phyloP scores from a whole-genome alignment of 352 stramenopile genomes.

The Blastocystis hominis region DNA sequence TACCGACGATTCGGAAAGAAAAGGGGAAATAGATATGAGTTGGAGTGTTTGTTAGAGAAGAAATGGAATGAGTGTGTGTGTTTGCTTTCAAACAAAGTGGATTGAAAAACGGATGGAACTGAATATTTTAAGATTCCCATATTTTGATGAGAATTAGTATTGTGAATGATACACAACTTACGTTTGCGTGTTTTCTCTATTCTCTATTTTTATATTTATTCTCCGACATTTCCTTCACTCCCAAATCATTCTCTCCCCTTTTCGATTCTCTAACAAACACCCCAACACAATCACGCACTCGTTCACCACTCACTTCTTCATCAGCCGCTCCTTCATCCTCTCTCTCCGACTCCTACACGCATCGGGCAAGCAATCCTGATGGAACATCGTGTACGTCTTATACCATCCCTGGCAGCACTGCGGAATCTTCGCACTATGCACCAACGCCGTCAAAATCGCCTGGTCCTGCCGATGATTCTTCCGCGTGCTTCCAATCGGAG shows the following conservation, averaged over 20 bases:
- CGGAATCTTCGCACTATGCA: not conserved
- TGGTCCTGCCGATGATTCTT: slow-evolving; percentile 28
- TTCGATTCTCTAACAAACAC: not conserved
- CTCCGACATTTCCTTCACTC: too few species aligned
- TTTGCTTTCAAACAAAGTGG: too few species aligned
- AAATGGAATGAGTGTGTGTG: too few species aligned
- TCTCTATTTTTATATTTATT: too few species aligned
- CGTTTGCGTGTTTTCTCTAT: too few species aligned
- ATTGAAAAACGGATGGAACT: too few species aligned
- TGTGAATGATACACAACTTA: too few species aligned
- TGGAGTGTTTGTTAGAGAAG: too few species aligned
- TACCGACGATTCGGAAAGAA: not conserved
- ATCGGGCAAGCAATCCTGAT: slow-evolving; percentile 1
- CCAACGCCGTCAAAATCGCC: not conserved
- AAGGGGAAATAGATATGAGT: not conserved
- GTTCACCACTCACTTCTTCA: too few species aligned
- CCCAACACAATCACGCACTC: not conserved
- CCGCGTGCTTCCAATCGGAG: not conserved
- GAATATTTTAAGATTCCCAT: too few species aligned
- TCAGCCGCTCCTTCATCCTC: not conserved
- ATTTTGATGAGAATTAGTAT: too few species aligned
- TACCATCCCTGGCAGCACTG: not conserved
- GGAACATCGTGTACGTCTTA: not conserved
- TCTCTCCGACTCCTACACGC: not conserved
- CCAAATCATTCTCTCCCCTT: not conserved